These are phyloP conservation scores for Collybia sp. DNA, from an alignment of 768 basidiomycete species.

Conservation along the genomic window DNA sequence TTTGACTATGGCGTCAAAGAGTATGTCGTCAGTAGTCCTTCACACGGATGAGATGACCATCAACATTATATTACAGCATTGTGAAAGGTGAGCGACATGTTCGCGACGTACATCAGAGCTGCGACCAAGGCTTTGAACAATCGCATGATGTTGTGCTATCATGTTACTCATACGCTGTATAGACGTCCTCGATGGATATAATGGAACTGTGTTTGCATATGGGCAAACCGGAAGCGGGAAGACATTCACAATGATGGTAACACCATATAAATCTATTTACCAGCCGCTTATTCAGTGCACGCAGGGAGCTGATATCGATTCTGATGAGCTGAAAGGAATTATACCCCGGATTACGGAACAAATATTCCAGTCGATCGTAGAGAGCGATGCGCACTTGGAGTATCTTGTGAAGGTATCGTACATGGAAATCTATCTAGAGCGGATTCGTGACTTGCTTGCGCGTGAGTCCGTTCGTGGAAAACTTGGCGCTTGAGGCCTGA, in stretches of 20 bases:
- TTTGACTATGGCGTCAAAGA: slow-evolving; percentile 99
- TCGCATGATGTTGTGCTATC: not conserved
- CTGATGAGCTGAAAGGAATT: slow-evolving; percentile 88
- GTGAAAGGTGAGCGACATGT: slow-evolving; percentile 64
- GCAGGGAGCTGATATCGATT: slow-evolving; percentile 96
- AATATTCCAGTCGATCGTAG: slow-evolving; percentile 96
- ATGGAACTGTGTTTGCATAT: slow-evolving; percentile 91
- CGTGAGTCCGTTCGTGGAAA: slow-evolving; percentile 52
- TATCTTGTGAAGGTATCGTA: slow-evolving; percentile 99
- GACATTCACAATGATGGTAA: slow-evolving; percentile 98
- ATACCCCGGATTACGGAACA: slow-evolving; percentile 99
- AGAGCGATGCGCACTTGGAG: slow-evolving; percentile 92
- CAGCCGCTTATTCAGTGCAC: slow-evolving; percentile 9
- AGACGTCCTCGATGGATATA: slow-evolving; percentile 99
- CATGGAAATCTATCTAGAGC: slow-evolving; percentile 99
- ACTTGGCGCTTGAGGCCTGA: not conserved
- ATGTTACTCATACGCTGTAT: slow-evolving; percentile 4
- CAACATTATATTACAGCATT: slow-evolving; percentile 48
- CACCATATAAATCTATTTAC: slow-evolving; percentile 1
- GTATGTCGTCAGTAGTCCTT: slow-evolving; percentile 40
- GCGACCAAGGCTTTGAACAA: not conserved
- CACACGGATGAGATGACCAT: not conserved
- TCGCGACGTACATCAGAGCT: slow-evolving; percentile 3
- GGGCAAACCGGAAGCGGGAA: slow-evolving; percentile 88
- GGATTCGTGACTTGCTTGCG: slow-evolving; percentile 89